A percentile compares a stretch with the other conserved stretches of the same genome.
Conservation (phyloP, 495 filamentous ascomycete genomes). For the Viridothelium virens region DNA sequence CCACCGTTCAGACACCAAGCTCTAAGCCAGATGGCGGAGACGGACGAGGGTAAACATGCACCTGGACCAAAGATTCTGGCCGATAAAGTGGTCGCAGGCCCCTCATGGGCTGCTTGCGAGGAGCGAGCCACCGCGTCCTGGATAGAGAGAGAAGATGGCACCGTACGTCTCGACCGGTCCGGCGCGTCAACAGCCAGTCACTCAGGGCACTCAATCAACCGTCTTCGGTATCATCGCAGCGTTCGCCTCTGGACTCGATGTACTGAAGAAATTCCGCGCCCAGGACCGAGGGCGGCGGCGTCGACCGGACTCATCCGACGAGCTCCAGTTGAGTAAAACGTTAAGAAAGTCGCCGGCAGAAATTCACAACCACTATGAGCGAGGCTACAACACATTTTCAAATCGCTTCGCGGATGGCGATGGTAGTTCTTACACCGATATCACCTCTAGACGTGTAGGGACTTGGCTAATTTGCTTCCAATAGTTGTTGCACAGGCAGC, state of each 20-base stretch:
- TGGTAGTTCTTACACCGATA: slow-evolving; percentile 22
- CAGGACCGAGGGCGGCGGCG: slow-evolving; percentile 18
- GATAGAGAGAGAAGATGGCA: background rate
- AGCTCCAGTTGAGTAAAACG: slow-evolving; percentile 29
- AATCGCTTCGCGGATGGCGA: slow-evolving; percentile 32
- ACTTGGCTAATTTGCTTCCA: background rate
- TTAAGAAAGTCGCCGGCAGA: slow-evolving; percentile 31
- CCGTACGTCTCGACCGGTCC: background rate
- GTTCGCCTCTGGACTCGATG: slow-evolving; percentile 24
- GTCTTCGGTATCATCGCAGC: slow-evolving; percentile 20
- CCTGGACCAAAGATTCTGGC: background rate
- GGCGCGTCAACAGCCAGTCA: slow-evolving; percentile 5
- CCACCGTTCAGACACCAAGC: background rate
- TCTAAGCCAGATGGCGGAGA: background rate
- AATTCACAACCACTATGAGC: slow-evolving; percentile 30
- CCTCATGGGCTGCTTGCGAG: background rate
- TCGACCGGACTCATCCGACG: slow-evolving; percentile 12
- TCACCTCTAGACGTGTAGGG: slow-evolving; percentile 1
- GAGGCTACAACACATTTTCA: slow-evolving; percentile 23
- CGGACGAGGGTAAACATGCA: slow-evolving; percentile 6
- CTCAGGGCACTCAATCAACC: slow-evolving; percentile 3
- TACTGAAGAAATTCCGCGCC: slow-evolving; percentile 24
- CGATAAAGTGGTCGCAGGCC: slow-evolving; percentile 10
- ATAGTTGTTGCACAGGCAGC: slow-evolving; percentile 32
- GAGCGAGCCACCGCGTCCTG: background rate